Percentiles rank a stretch among this genome's conserved stretches.
Conservation (phyloP, 495 filamentous ascomycete genomes). For the Penicillium fimorum region DNA sequence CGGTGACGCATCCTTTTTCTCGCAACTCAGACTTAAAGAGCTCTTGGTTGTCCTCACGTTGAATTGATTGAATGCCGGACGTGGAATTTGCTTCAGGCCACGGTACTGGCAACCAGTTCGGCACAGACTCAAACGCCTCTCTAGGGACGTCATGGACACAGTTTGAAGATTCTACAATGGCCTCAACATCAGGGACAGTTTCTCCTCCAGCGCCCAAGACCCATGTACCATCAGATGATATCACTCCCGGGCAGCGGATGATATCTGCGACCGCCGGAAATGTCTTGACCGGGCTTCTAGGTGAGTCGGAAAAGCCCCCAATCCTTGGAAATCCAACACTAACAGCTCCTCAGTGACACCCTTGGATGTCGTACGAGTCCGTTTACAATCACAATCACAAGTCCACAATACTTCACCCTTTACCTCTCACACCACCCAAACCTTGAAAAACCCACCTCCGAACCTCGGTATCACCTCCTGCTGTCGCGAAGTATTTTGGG, state of each 20-base stretch:
- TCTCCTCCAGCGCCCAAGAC: slow-evolving; percentile 20
- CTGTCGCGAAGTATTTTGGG: slow-evolving; percentile 96
- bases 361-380: slow-evolving; percentile 93
- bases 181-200: slow-evolving; percentile 33
- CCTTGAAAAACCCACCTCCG: slow-evolving; percentile 64
- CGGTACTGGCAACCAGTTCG: slow-evolving; percentile 11
- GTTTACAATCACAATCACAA: slow-evolving; percentile 79
- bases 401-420: slow-evolving; percentile 36
- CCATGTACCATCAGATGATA: slow-evolving; percentile 42
- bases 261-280: slow-evolving; percentile 88
- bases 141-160: slow-evolving; percentile 37
- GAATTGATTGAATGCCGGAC: slow-evolving; percentile 21
- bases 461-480: slow-evolving; percentile 92
- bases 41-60: neutral
- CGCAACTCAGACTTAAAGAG: neutral
- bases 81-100: slow-evolving; percentile 16
- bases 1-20: slow-evolving; percentile 20
- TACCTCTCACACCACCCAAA: slow-evolving; percentile 49
- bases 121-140: slow-evolving; percentile 20
- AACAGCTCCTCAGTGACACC: slow-evolving; percentile 74
- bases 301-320: slow-evolving; percentile 47
- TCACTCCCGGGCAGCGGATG: slow-evolving; percentile 87
- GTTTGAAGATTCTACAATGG: slow-evolving; percentile 38
- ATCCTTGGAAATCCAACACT: slow-evolving; percentile 2
- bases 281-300: slow-evolving; percentile 82